These are phyloP conservation scores for Eudorina sp. DNA, from an alignment of 139 green algal species.

Conservation along the genomic window DNA sequence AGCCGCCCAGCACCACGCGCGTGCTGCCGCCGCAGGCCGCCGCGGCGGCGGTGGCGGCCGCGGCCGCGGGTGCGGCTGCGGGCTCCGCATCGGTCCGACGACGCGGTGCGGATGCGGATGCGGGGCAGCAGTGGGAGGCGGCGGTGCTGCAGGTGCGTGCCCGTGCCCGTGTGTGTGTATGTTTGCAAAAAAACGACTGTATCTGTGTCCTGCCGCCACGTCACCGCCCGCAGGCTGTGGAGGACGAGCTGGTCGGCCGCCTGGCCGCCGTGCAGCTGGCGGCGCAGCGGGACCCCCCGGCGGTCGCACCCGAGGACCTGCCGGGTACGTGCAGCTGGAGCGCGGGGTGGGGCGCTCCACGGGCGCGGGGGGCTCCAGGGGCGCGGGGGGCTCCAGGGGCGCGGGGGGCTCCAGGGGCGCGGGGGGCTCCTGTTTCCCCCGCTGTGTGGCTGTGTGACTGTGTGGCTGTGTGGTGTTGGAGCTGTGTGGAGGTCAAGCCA, in stretches of 20 bases:
- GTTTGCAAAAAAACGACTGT: background rate
- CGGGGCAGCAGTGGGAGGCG: background rate
- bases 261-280: slow-evolving; percentile 20
- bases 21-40: slow-evolving; percentile 6
- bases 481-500: too few relatives aligned
- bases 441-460: too few relatives aligned
- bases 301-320: background rate
- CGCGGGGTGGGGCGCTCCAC: too few relatives aligned
- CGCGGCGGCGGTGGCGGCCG: background rate
- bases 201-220: background rate
- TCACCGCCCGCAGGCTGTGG: slow-evolving; percentile 2
- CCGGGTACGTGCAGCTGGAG: background rate
- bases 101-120: background rate
- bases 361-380: too few relatives aligned
- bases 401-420: too few relatives aligned
- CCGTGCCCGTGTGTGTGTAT: background rate
- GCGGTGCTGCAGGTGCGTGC: slow-evolving; percentile 20
- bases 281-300: background rate
- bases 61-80: background rate
- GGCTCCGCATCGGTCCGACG: too few relatives aligned
- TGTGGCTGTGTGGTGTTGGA: too few relatives aligned
- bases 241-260: slow-evolving; percentile 26
- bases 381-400: too few relatives aligned
- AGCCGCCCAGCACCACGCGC: background rate
- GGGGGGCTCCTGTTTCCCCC: too few relatives aligned